Percentiles rank a stretch among this genome's conserved stretches.
Conservation (phyloP, 495 filamentous ascomycete genomes). For the Aspergillus avenaceus region DNA sequence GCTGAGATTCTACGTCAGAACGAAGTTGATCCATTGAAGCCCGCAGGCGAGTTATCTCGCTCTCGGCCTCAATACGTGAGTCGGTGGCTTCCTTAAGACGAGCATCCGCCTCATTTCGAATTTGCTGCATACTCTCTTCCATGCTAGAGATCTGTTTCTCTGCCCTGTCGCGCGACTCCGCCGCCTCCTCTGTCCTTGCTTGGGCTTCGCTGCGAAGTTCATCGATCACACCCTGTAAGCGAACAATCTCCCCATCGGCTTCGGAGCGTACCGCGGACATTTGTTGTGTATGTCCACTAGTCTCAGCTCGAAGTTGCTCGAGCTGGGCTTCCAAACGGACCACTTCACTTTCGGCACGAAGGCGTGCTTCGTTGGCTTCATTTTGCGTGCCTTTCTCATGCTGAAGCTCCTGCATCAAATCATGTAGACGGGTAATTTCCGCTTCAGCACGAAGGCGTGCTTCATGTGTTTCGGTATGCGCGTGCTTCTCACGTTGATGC, state of each 20-base stretch:
- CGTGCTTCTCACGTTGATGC: not conserved
- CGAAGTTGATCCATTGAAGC: constrained; percentile 20
- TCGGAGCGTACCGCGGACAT: constrained; percentile 12
- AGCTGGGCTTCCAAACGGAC: constrained; percentile 6
- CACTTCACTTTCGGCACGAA: constrained; percentile 11
- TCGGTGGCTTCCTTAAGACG: constrained; percentile 26
- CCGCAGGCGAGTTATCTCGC: constrained; percentile 13
- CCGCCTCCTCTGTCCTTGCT: constrained; percentile 10
- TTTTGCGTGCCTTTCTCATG: not conserved
- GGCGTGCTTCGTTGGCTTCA: constrained; percentile 48
- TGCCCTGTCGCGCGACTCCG: constrained; percentile 26
- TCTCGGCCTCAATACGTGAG: constrained; percentile 12
- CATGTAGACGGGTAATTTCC: constrained; percentile 20
- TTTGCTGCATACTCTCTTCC: constrained; percentile 35
- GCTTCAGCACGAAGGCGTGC: constrained; percentile 13
- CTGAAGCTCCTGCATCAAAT: constrained; percentile 18
- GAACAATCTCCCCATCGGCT: constrained; percentile 16
- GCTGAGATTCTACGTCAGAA: constrained; percentile 18
- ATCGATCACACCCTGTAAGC: constrained; percentile 22
- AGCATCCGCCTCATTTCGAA: constrained; percentile 30
- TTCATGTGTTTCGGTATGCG: constrained; percentile 2
- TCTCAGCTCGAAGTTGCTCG: constrained; percentile 8
- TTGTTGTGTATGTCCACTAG: constrained; percentile 10
- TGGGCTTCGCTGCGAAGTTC: constrained; percentile 14
- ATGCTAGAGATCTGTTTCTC: constrained; percentile 32